Evolutionary conservation across 257 asterid species (phyloP), one percentile per base, ranked within the genome.

Genomic region (Gardenia jasminoides): DNA sequence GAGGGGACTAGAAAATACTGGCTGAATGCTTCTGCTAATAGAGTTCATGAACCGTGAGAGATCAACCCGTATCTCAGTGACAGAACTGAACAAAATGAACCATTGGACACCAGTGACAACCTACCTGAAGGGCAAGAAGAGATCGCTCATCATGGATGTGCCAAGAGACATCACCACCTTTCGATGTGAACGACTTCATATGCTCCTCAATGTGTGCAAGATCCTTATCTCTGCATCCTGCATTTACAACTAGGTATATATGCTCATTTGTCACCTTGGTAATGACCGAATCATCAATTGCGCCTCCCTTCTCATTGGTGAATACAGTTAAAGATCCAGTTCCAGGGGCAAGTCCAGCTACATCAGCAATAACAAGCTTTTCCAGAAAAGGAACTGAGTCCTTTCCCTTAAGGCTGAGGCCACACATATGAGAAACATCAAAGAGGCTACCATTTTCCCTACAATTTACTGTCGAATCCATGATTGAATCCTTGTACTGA

Each of bases 381-480:
- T 96, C 99, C 48, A 96, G 97, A 83, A 96, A 96, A 7, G 98
- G 86, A 58, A 93, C 86, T 79, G 90, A 76, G 69, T 93, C 99
- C 86, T 96, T 96, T 54, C 99, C 99, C 85, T 93, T 93, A 72
- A 96, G 95, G 78, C 97, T 93, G 79, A 96, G 88, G 66, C 99
- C 99, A 83, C 99, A 96, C 99, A 96, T 96, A 71, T 96, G 99
- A 24, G 98, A 76, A 78, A 96, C 99, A 79, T 96, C 99, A 78
- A 96, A 96, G 78, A 96, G 95, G 82, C 96, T 83, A 13, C 99
- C 99, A 36, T 96, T 96, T 84, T 88, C 96, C 88, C 99, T 86
- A 78, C 99, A 96, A 88, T 96, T 96, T 80, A 92, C 74, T 1
- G 99, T 96, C 10, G 99, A 96, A 74, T 96, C 99, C 95, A 93